phyloP scores from a whole-genome alignment of 2,329 filamentous ascomycete species.

The Penicillium rolfsii region DNA sequence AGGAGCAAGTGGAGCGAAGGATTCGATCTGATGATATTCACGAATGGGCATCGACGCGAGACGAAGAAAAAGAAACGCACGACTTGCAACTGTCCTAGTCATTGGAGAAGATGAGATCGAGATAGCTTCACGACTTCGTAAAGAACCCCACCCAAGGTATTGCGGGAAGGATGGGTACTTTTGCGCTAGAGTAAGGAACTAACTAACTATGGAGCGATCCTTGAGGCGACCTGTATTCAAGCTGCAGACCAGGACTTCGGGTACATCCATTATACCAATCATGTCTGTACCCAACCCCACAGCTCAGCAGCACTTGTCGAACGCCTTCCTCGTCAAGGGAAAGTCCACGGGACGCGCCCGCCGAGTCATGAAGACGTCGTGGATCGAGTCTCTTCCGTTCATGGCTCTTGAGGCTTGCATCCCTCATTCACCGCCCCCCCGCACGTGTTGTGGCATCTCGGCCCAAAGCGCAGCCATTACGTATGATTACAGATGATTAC shows the following conservation, averaged over 20 bases:
- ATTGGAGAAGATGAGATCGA: not conserved
- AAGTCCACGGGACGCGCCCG: not conserved
- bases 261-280: not conserved
- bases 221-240: not conserved
- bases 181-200: not conserved
- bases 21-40: slow-evolving; percentile 19
- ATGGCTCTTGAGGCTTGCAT: not conserved
- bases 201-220: not conserved
- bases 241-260: too few species aligned
- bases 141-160: not conserved
- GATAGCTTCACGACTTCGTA: not conserved
- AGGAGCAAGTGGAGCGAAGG: slow-evolving; percentile 5
- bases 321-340: not conserved
- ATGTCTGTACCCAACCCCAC: not conserved
- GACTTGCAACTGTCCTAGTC: not conserved
- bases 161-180: not conserved
- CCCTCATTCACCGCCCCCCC: slow-evolving; percentile 22
- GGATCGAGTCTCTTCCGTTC: too few species aligned
- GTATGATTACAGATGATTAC: slow-evolving; percentile 9
- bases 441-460: slow-evolving; percentile 13
- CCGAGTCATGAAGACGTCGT: not conserved
- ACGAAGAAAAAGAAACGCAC: not conserved
- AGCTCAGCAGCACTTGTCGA: slow-evolving; percentile 1
- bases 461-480: slow-evolving; percentile 7
- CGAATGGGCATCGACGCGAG: not conserved